Conservation (phyloP, 108 stramenopile species). For the Skeletonema potamos region DNA sequence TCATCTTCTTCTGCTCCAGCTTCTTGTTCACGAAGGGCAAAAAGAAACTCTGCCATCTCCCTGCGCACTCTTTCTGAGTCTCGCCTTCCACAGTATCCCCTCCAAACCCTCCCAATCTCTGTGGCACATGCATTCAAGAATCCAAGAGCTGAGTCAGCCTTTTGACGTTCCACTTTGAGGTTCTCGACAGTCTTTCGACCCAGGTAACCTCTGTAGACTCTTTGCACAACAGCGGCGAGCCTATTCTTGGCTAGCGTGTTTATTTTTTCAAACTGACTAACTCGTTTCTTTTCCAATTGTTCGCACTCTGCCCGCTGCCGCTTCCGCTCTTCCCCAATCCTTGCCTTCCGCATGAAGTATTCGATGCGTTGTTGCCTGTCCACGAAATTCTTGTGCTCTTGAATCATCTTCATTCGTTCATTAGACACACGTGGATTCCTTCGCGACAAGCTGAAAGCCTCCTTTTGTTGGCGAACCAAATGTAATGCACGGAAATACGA, state of each 20-base stretch:
- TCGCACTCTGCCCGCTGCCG: slow-evolving; percentile 14
- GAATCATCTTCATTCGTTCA: slow-evolving; percentile 28
- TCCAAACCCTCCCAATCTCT: slow-evolving; percentile 24
- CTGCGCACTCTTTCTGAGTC: slow-evolving; percentile 19
- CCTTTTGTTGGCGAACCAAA: slow-evolving; percentile 13
- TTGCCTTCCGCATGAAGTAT: slow-evolving; percentile 32
- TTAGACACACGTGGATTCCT: not conserved
- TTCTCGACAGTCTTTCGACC: slow-evolving; percentile 22
- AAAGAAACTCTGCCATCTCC: slow-evolving; percentile 26
- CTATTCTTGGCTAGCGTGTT: slow-evolving; percentile 13
- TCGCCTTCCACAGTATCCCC: slow-evolving; percentile 41
- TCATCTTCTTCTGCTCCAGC: slow-evolving; percentile 24
- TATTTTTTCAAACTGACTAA: slow-evolving; percentile 8
- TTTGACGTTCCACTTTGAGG: not conserved
- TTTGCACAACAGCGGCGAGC: slow-evolving; percentile 22
- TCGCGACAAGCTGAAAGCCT: slow-evolving; percentile 6
- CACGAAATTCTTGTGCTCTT: slow-evolving; percentile 20
- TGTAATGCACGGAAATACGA: slow-evolving; percentile 29
- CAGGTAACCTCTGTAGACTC: slow-evolving; percentile 28
- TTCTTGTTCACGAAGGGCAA: slow-evolving; percentile 29
- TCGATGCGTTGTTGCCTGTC: slow-evolving; percentile 22
- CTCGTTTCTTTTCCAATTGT: slow-evolving; percentile 18
- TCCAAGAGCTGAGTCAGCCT: not conserved
- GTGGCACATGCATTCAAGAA: slow-evolving; percentile 29
- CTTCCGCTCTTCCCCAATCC: slow-evolving; percentile 24